Conservation (phyloP, 352 stramenopile species). For the Phytopythium montanum region DNA sequence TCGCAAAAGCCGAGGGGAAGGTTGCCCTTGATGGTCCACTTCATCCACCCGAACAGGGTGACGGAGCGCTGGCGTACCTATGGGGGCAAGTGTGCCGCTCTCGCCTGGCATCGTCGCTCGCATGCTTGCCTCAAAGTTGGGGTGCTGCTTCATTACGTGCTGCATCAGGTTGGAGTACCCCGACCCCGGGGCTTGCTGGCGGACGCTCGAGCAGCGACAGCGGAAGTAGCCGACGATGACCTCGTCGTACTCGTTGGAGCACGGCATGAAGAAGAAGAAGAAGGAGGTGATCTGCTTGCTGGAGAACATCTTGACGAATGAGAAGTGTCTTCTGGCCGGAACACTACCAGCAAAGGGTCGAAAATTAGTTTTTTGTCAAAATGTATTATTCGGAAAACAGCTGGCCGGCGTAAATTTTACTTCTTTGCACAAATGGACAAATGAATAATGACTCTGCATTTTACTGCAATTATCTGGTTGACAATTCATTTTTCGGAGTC, state of each 20-base stretch:
- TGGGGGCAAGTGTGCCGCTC: neutral
- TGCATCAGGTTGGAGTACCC: neutral
- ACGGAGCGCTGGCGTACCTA: neutral
- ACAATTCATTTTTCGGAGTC: no score
- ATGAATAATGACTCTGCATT: no score
- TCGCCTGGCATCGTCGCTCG: neutral
- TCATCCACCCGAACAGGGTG: neutral
- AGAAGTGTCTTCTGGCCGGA: no score
- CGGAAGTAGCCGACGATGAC: neutral
- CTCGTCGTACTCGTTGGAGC: neutral
- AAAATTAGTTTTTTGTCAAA: no score
- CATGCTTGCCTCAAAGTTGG: neutral
- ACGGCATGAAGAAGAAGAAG: neutral
- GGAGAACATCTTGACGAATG: no score
- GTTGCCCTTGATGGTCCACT: neutral
- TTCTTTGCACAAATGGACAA: no score
- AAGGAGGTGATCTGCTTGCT: neutral
- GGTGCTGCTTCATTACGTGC: neutral
- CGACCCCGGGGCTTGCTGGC: neutral
- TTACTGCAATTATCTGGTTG: no score
- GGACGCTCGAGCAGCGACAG: neutral
- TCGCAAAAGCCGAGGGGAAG: neutral
- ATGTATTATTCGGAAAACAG: no score
- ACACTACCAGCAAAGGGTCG: no score
- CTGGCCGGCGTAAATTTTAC: no score